These are phyloP conservation scores for Paraphaeosphaeria minitans DNA, from an alignment of 2,329 filamentous ascomycete species.

Conservation along the genomic window DNA sequence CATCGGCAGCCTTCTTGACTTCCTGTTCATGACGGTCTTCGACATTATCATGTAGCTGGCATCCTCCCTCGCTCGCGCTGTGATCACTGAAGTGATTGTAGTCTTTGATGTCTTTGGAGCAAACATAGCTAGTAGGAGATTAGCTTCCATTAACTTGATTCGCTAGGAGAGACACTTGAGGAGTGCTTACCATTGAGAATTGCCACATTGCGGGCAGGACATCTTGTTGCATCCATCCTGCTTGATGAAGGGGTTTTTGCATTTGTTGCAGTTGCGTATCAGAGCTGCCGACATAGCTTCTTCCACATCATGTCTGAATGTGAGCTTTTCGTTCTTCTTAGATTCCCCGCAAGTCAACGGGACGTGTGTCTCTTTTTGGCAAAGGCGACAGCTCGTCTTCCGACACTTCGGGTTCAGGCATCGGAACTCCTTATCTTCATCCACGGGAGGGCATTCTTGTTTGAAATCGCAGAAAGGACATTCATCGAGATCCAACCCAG, in stretches of 20 bases:
- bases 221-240: slow-evolving; percentile 84
- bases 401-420: slow-evolving; percentile 71
- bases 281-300: slow-evolving; percentile 83
- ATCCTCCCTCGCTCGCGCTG: slow-evolving; percentile 47
- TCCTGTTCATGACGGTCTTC: slow-evolving; percentile 67
- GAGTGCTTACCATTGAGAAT: slow-evolving; percentile 57
- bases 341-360: slow-evolving; percentile 72
- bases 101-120: slow-evolving; percentile 64
- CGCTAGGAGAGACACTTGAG: not conserved
- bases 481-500: slow-evolving; percentile 72
- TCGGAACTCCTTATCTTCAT: slow-evolving; percentile 72
- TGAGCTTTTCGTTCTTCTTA: slow-evolving; percentile 64
- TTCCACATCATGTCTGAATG: slow-evolving; percentile 71
- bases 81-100: slow-evolving; percentile 74
- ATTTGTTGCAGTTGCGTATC: slow-evolving; percentile 75
- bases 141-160: slow-evolving; percentile 5
- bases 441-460: slow-evolving; percentile 70
- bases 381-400: slow-evolving; percentile 60
- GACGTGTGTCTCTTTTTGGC: slow-evolving; percentile 70
- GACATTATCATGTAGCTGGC: slow-evolving; percentile 69
- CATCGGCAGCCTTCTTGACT: slow-evolving; percentile 65
- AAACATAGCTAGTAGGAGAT: slow-evolving; percentile 65
- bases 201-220: slow-evolving; percentile 66
- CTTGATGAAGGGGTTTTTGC: slow-evolving; percentile 79
- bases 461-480: slow-evolving; percentile 86